These are phyloP conservation scores for Schwanniomyces vanrijiae DNA, from an alignment of 805 yeast species.

Conservation along the genomic window DNA sequence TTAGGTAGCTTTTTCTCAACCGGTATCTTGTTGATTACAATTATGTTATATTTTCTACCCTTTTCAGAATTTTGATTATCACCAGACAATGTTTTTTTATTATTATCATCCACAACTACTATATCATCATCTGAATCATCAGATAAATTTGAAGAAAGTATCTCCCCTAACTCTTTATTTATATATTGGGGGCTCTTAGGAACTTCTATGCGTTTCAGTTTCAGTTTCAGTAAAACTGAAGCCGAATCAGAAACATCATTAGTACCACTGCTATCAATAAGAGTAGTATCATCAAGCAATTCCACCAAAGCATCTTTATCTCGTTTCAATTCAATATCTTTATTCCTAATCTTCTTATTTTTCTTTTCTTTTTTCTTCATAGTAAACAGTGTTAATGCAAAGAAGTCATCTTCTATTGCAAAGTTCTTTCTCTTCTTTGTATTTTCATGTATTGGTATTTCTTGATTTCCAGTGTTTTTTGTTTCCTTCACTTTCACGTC, in stretches of 20 bases:
- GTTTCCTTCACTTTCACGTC: not conserved
- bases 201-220: conserved; percentile 2
- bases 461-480: not conserved
- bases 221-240: not conserved
- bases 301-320: not conserved
- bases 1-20: not conserved
- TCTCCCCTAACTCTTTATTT: not conserved
- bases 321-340: not conserved
- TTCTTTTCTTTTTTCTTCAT: conserved; percentile 14
- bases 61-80: not conserved
- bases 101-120: not conserved
- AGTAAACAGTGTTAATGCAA: conserved; percentile 17
- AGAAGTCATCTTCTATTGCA: conserved; percentile 29
- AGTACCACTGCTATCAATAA: not conserved
- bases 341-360: conserved; percentile 4
- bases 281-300: not conserved
- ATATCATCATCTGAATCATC: not conserved
- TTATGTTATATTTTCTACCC: conserved; percentile 27
- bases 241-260: not conserved
- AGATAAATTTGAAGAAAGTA: not conserved
- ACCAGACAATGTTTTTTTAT: not conserved
- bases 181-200: not conserved
- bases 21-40: conserved; percentile 26
- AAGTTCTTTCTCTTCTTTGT: conserved; percentile 5
- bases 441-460: not conserved